Base-by-base conservation (phyloP, 2,329 filamentous ascomycete species). In the Colletotrichum abscissum region DNA sequence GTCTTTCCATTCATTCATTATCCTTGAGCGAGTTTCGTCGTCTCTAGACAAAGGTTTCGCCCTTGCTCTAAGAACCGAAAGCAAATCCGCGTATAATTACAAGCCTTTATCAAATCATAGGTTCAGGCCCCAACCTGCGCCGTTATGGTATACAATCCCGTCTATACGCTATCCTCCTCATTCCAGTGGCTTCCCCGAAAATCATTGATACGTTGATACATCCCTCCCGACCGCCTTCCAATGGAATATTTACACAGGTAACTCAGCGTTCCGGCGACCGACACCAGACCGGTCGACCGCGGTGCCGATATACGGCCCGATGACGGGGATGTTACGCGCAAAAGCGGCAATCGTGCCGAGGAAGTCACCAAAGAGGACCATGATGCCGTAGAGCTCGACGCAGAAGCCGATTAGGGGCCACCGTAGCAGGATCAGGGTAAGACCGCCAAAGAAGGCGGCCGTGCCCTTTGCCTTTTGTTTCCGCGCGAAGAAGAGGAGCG, bases 361-460 rank as follows among this genome's bases (percentile, higher is more conserved):
- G 85, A 98, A 98, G 83, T 99, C 97, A 46, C 97, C 97, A 84
- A 99, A 99, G 46, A 99, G 86, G 64, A 98, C 90, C 77, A 97
- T 89, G 76, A 99, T 96, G 35, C 97, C 97, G 84, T 98, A 98
- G 4, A 96, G 84, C 84, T 99, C 97, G 77, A 98, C 90, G 71
- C 93, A 79, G 84, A 99, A 99, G 33, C 97, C 97, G 75, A 97
- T 90, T 68, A 99, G 88, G 0, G 97, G 94, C 95, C 97, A 99
- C 74, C 93, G 91, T 79, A 98, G 82, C 52, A 99, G 86, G 77
- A 99, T 99, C 22, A 99, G 89, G 11, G 92, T 79, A 52, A 99
- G 93, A 16, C 97, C 97, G 4, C 87, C 86, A 78, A 94, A 92
- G 85, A 99, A 99, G 19, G 95, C 95, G 5, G 92, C 92, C 0